phyloP scores from a whole-genome alignment of 768 basidiomycete genomes.

The Lepiota brunneoincarnata region DNA sequence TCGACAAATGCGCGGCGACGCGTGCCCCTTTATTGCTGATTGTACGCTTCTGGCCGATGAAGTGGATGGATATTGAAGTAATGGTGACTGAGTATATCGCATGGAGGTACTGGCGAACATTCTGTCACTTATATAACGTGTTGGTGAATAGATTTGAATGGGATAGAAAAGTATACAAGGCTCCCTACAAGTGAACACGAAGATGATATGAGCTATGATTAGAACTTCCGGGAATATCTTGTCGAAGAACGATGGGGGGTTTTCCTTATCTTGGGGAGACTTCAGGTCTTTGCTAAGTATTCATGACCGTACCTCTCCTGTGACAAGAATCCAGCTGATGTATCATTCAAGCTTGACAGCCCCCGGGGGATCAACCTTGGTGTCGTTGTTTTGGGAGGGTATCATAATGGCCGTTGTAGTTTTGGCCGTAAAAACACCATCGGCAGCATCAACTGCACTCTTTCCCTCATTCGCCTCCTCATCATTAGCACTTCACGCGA shows the following conservation, averaged over 20 bases:
- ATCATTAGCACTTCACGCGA: neutral
- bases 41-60: constrained; percentile 49
- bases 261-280: neutral
- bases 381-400: neutral
- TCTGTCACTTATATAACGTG: neutral
- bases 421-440: constrained; percentile 1
- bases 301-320: neutral
- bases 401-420: neutral
- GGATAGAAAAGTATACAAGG: neutral
- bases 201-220: neutral
- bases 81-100: constrained; percentile 63
- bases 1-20: constrained; percentile 54
- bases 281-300: neutral
- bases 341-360: neutral
- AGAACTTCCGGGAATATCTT: neutral
- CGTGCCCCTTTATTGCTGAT: constrained; percentile 54
- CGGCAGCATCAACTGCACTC: neutral
- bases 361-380: neutral
- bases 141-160: neutral
- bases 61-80: constrained; percentile 66
- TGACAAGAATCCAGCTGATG: neutral
- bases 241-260: neutral
- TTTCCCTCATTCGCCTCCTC: constrained; percentile 4
- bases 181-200: neutral
- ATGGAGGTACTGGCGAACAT: constrained; percentile 43